Percentiles rank a stretch among this genome's conserved stretches.
These are phyloP conservation scores for Grosmannia serpens DNA, from an alignment of 2,329 filamentous ascomycete genomes.

Conservation along the genomic window DNA sequence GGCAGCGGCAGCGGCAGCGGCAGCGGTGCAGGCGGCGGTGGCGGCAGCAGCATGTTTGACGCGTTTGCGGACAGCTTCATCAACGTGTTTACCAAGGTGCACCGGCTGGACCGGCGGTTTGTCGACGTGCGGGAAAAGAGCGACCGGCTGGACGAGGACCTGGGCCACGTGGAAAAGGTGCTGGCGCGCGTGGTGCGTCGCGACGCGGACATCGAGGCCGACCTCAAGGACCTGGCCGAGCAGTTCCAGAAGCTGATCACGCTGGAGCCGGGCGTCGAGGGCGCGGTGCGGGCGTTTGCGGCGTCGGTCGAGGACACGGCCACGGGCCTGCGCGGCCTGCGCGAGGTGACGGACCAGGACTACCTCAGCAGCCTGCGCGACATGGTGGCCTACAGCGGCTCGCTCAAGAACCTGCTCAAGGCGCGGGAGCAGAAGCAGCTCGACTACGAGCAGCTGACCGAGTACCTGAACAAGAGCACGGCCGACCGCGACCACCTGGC, in stretches of 20 bases:
- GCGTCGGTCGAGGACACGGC: constrained; percentile 76
- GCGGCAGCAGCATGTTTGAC: constrained; percentile 56
- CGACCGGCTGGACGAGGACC: constrained; percentile 88
- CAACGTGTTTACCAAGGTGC: constrained; percentile 92
- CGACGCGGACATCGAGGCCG: constrained; percentile 75
- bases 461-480: constrained; percentile 88
- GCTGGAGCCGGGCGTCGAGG: constrained; percentile 78
- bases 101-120: constrained; percentile 90
- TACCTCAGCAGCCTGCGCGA: constrained; percentile 87
- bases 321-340: constrained; percentile 64
- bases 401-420: constrained; percentile 78
- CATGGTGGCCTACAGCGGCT: constrained; percentile 89
- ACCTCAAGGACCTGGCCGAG: constrained; percentile 80
- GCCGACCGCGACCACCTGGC: constrained; percentile 71
- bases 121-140: constrained; percentile 87
- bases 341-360: constrained; percentile 88
- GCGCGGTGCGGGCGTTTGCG: constrained; percentile 74
- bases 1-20: constrained; percentile 28
- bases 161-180: constrained; percentile 91
- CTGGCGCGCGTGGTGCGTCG: constrained; percentile 79
- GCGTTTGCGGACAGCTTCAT: constrained; percentile 93
- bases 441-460: constrained; percentile 89
- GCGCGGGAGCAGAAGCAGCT: constrained; percentile 95
- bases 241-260: constrained; percentile 91
- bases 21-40: constrained; percentile 28